Conservation (phyloP, 768 basidiomycete genomes). For the Phallus indusiatus region DNA sequence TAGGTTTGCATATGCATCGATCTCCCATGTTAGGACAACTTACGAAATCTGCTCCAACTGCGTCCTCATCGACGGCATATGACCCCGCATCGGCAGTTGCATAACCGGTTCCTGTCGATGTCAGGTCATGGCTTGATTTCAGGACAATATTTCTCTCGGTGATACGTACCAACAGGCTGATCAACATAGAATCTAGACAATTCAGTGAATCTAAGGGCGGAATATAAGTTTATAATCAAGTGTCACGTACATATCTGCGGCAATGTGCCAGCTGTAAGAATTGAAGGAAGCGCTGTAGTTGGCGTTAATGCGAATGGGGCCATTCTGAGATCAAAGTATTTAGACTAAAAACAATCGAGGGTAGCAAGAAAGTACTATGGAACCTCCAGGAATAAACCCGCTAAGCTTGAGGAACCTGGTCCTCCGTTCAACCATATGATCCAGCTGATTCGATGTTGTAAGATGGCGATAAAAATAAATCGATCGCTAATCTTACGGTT, state of each 20-base stretch:
- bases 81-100: conserved; percentile 55
- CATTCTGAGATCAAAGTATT: conserved; percentile 33
- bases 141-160: background rate
- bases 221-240: background rate
- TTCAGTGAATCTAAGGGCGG: background rate
- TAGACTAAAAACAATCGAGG: background rate
- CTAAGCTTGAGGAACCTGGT: conserved; percentile 5
- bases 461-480: background rate
- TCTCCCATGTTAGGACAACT: background rate
- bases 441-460: background rate
- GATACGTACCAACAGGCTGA: conserved; percentile 5
- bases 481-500: background rate
- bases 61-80: conserved; percentile 52
- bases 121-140: background rate
- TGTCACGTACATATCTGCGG: conserved; percentile 36
- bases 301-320: conserved; percentile 49
- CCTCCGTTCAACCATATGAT: conserved; percentile 8
- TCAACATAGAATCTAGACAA: conserved; percentile 4
- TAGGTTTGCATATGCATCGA: background rate
- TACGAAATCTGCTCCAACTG: conserved; percentile 46
- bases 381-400: conserved; percentile 7
- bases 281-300: conserved; percentile 46
- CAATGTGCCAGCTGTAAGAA: conserved; percentile 45
- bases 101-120: conserved; percentile 40
- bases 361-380: too few relatives aligned